Base-by-base conservation (phyloP, 2,329 filamentous ascomycete species). In the Pseudogymnoascus verrucosus region DNA sequence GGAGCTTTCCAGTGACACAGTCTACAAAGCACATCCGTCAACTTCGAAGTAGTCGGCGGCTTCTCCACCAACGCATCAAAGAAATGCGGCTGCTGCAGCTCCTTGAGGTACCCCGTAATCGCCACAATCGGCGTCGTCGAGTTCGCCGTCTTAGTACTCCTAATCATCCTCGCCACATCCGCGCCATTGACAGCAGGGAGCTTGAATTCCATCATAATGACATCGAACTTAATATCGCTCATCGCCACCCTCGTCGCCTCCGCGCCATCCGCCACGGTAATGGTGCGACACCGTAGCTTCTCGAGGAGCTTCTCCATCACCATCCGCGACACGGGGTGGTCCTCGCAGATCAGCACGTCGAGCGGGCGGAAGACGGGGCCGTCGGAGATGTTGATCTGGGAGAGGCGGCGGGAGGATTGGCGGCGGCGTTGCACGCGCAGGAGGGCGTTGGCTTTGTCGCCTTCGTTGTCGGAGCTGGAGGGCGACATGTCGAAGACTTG, bases 291-390 rank as follows among this genome's bases (percentile, higher is more conserved):
- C 37, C 91, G 89, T 37, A 98, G 80, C 77, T 98, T 99, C 75
- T 99, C 95, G 62, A 99, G 82, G 6, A 99, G 79, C 70, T 96
- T 95, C 73, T 99, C 95, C 93, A 99, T 98, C n/a, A 99, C 93
- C 79, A 99, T 87, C 21, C 93, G 86, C 5, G 95, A 96, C 3
- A 99, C 93, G 0, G 95, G 95, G 74, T 99, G 95, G 71, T 99
- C 95, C 77, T 99, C 95, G 73, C 95, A 98, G 61, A 99, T 96
- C 61, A 99, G 81, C 5, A 99, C 89, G 75, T 99, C 95, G 61
- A 99, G 78, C 1, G 95, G 92, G 31, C 95, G 85, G 77, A 97
- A 99, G 37, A 88, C 84, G 2, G 95, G 95, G 0, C 89, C 89
- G 62, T 93, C 92, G 42, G 89, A 84, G 39, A 96, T 81, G 61